Evolutionary conservation across 2,329 filamentous ascomycete genomes (phyloP), one percentile per base, ranked within the genome.

Genomic region (Sodiomyces alkalinus): DNA sequence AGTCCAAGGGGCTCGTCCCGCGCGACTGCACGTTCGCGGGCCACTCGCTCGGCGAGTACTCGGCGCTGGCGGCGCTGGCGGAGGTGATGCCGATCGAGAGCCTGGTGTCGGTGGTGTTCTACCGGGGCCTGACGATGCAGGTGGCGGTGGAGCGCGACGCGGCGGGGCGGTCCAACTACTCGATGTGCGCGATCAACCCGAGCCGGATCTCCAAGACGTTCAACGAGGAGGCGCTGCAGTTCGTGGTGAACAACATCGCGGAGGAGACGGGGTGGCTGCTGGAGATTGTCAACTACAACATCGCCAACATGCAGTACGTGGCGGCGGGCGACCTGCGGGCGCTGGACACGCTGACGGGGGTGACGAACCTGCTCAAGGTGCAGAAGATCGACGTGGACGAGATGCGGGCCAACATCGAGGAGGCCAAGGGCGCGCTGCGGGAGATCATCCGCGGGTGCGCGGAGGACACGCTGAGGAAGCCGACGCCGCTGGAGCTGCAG

Each of bases 41-140:
- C 40, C 90, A 98, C 64, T 98, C 92, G 1, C 74, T 98, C 14
- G 90, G 90, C 56, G 90, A 98, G 61, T 98, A 98, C 64, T 94
- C 86, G 37, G 90, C 90, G 7, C 74, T 98, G 38, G 90, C 90
- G 37, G 90, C 90, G 9, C 68, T 98, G 35, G 90, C 92, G 8
- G 87, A 98, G 48, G 90, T 98, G 50, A 93, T 98, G 82, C 90
- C 92, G n/a, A 98, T 98, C 46, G 90, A 98, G 64, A 90, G 80
- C 42, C 66, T 98, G 53, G 90, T 98, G 2, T 96, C 90, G 0
- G 90, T 98, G 26, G 92, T 98, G 31, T 98, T 98, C 69, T 98
- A 98, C 64, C 85, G 90, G 55, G 90, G 90, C 47, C 64, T 98
- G 47, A 98, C 90, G 14, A 98, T 98, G 90, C 90, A 98, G 59